Conservation (phyloP, 2,329 filamentous ascomycete species). For the Paramyrothecium sp. region DNA sequence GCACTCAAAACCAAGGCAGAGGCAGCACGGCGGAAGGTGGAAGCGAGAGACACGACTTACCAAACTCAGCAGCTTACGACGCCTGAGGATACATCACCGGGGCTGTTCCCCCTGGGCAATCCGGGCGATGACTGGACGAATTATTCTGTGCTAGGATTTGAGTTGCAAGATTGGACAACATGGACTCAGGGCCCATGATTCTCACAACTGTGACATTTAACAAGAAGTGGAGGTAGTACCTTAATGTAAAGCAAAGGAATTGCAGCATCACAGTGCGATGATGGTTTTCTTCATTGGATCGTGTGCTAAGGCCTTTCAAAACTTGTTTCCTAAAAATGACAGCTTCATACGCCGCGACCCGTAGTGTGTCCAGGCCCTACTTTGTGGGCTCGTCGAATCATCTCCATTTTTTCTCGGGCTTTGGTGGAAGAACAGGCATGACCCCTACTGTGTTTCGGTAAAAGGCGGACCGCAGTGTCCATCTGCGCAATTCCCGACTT, state of each 20-base stretch:
- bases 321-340: no score
- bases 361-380: no score
- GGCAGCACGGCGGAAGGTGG: neutral
- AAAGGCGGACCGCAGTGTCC: slow-evolving; percentile 7
- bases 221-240: no score
- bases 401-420: no score
- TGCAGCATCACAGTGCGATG: no score
- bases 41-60: neutral
- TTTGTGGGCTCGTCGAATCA: no score
- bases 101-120: neutral
- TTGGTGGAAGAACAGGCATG: no score
- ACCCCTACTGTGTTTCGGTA: slow-evolving; percentile 5
- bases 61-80: neutral
- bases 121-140: neutral
- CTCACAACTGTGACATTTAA: no score
- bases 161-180: neutral
- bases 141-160: neutral
- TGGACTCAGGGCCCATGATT: neutral
- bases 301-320: no score
- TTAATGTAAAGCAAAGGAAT: no score
- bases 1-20: neutral
- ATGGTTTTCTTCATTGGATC: no score
- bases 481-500: slow-evolving; percentile 7
- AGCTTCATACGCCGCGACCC: no score
- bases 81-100: neutral